Conservation (phyloP, 345 rosid species). For the Dimocarpus longan region DNA sequence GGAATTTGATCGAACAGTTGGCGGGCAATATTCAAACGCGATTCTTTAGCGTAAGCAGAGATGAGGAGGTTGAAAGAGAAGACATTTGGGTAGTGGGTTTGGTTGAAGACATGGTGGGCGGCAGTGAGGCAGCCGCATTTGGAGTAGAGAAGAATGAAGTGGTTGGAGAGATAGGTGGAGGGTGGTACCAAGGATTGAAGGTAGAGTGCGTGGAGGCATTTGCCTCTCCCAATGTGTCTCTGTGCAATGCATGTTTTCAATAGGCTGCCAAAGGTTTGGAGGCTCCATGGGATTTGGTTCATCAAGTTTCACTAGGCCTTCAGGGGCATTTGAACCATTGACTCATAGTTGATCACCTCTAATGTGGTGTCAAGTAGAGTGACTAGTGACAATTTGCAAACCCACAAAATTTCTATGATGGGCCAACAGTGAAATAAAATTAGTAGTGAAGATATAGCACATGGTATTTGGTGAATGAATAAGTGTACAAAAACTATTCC, state of each 20-base stretch:
- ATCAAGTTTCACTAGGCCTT: slow-evolving; percentile 30
- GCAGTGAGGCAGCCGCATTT: slow-evolving; percentile 58
- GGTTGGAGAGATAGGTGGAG: slow-evolving; percentile 87
- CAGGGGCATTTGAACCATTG: too few relatives aligned
- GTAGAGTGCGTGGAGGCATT: slow-evolving; percentile 69
- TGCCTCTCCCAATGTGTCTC: slow-evolving; percentile 61
- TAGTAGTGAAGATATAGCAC: too few relatives aligned
- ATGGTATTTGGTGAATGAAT: too few relatives aligned
- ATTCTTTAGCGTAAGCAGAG: slow-evolving; percentile 49
- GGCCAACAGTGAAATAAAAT: too few relatives aligned
- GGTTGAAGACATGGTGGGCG: slow-evolving; percentile 56
- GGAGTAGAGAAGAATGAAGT: slow-evolving; percentile 87
- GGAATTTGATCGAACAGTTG: slow-evolving; percentile 84
- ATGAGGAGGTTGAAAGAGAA: slow-evolving; percentile 81
- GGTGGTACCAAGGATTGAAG: slow-evolving; percentile 62
- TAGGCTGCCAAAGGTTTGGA: slow-evolving; percentile 49
- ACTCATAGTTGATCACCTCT: not conserved
- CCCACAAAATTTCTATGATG: not conserved
- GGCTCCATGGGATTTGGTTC: slow-evolving; percentile 53
- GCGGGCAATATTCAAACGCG: slow-evolving; percentile 49
- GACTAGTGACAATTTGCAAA: not conserved
- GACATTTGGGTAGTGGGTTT: slow-evolving; percentile 53
- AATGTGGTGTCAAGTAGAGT: too few relatives aligned
- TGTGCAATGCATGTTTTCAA: slow-evolving; percentile 54
- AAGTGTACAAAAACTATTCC: too few relatives aligned